phyloP scores from a whole-genome alignment of 2,329 filamentous ascomycete genomes.

The Claviceps sp. region DNA sequence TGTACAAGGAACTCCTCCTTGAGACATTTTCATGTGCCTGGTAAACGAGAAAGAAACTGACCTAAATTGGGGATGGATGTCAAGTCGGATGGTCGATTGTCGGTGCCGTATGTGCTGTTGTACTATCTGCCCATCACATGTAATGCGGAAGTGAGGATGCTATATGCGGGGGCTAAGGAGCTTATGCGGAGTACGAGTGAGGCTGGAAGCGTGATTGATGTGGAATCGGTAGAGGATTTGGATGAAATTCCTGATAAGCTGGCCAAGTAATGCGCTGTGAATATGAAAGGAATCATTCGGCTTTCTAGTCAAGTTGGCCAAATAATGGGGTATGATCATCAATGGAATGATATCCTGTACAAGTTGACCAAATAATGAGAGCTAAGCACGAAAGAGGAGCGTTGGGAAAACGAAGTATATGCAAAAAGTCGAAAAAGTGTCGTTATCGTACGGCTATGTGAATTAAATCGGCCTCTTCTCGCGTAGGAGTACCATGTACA shows the following conservation, averaged over 20 bases:
- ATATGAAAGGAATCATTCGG: not conserved
- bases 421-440: too few relatives aligned
- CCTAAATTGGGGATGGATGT: not conserved
- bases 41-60: not conserved
- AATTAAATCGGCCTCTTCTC: not conserved
- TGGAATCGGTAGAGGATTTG: constrained; percentile 68
- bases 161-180: constrained; percentile 93
- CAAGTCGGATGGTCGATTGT: constrained; percentile 62
- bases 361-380: too few relatives aligned
- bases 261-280: constrained; percentile 12
- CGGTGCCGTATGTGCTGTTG: constrained; percentile 85
- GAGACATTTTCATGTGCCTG: not conserved
- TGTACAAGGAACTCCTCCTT: too few relatives aligned
- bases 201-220: constrained; percentile 76
- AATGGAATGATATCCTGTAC: too few relatives aligned
- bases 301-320: too few relatives aligned
- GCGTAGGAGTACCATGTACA: not conserved
- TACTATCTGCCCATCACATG: constrained; percentile 92
- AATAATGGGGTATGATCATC: too few relatives aligned
- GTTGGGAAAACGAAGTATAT: too few relatives aligned
- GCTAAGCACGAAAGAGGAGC: too few relatives aligned
- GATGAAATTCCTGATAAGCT: constrained; percentile 64
- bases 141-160: constrained; percentile 77
- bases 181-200: constrained; percentile 87
- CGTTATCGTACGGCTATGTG: not conserved